These are phyloP conservation scores for Quercus gilva DNA, from an alignment of 306 rosid genomes.

Conservation along the genomic window DNA sequence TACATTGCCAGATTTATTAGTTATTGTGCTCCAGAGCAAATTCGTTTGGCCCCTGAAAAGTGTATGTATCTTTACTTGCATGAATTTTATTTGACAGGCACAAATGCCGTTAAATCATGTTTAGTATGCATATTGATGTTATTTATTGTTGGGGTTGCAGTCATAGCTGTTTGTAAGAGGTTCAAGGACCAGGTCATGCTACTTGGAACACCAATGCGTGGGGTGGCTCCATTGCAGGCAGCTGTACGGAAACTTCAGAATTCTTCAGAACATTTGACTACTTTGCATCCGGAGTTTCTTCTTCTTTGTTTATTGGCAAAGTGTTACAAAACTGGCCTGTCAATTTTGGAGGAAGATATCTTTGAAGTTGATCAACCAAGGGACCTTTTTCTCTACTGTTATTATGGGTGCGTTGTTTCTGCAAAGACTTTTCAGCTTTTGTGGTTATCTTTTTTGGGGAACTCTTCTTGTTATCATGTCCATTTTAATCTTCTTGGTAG, in stretches of 20 bases:
- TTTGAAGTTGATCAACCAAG: conserved; percentile 86
- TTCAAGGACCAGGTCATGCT: conserved; percentile 67
- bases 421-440: neutral
- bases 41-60: conserved; percentile 74
- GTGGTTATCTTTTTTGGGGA: neutral
- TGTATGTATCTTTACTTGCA: conserved; percentile 37
- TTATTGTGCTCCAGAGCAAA: conserved; percentile 65
- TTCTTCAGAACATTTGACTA: conserved; percentile 69
- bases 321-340: conserved; percentile 77
- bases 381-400: conserved; percentile 86
- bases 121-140: neutral
- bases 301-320: conserved; percentile 82
- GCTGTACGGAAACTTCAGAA: conserved; percentile 72
- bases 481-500: neutral
- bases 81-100: neutral
- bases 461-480: neutral
- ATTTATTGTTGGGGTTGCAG: conserved; percentile 40
- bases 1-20: conserved; percentile 49
- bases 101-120: neutral
- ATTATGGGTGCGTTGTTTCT: conserved; percentile 73
- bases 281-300: conserved; percentile 83
- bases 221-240: conserved; percentile 75
- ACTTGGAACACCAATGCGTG: conserved; percentile 79
- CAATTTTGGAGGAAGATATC: conserved; percentile 69
- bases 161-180: conserved; percentile 73